Percentiles rank a stretch among this genome's conserved stretches.
phyloP scores from a whole-genome alignment of 345 rosid genomes.

The Gossypium thurberi region DNA sequence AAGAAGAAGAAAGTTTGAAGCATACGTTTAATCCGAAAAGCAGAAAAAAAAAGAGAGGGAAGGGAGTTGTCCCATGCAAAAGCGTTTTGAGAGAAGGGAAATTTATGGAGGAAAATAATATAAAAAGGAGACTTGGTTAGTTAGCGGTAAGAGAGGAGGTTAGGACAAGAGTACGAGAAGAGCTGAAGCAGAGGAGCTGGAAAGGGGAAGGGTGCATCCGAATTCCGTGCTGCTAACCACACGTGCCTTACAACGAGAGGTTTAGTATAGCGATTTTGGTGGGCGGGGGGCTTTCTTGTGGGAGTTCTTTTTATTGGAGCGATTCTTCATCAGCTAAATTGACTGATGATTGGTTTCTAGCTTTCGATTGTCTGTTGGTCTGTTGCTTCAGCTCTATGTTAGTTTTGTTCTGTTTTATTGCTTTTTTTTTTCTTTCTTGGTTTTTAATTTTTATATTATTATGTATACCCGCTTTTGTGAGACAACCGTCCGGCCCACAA shows the following conservation, averaged over 20 bases:
- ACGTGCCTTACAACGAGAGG: not conserved
- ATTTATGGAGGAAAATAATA: not conserved
- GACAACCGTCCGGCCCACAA: too few relatives aligned
- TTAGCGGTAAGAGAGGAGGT: not conserved
- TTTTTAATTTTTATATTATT: too few relatives aligned
- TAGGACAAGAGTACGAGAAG: not conserved
- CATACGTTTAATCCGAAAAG: not conserved
- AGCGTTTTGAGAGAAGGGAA: not conserved
- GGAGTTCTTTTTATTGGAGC: not conserved
- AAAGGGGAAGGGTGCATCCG: not conserved
- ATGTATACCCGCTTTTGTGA: too few relatives aligned
- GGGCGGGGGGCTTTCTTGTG: too few relatives aligned
- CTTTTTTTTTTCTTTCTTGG: too few relatives aligned
- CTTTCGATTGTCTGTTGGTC: too few relatives aligned
- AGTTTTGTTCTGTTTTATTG: too few relatives aligned
- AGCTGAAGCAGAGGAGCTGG: not conserved
- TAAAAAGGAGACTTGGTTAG: not conserved
- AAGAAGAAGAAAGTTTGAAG: not conserved
- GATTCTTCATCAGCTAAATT: not conserved
- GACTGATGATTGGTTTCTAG: not conserved
- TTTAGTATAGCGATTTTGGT: too few relatives aligned
- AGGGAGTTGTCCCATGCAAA: not conserved
- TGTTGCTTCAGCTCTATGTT: too few relatives aligned
- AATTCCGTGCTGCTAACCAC: not conserved
- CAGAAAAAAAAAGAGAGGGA: not conserved